Percentiles rank a stretch among this genome's conserved stretches.
phyloP scores from a whole-genome alignment of 1,284 basidiomycete genomes.

The Irpex lacteus region DNA sequence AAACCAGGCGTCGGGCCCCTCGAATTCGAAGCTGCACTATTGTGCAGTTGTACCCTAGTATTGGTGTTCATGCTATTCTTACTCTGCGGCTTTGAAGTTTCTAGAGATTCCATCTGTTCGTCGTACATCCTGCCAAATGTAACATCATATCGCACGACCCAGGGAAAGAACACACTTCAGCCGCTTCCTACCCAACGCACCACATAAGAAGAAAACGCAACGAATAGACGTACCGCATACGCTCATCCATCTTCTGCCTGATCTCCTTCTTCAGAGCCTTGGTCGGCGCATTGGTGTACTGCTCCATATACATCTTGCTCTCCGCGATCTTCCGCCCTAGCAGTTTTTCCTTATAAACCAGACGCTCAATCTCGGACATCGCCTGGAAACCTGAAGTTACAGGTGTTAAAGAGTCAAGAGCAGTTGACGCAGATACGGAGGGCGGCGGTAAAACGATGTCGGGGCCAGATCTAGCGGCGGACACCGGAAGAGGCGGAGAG shows the following conservation, averaged over 20 bases:
- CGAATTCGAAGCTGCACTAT: not conserved
- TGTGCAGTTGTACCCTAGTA: not conserved
- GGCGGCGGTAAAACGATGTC: not conserved
- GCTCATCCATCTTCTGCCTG: constrained; percentile 51
- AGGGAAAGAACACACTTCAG: not conserved
- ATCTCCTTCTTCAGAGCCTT: constrained; percentile 63
- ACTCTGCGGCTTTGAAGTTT: not conserved
- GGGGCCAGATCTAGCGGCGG: not conserved
- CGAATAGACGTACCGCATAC: constrained; percentile 27
- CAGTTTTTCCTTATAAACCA: constrained; percentile 49
- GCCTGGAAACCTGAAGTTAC: not conserved
- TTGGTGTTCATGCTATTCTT: not conserved
- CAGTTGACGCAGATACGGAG: too few species aligned
- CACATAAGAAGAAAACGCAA: constrained; percentile 1
- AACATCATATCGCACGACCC: not conserved
- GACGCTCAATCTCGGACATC: constrained; percentile 15
- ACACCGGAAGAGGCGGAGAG: not conserved
- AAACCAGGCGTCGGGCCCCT: not conserved
- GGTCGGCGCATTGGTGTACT: constrained; percentile 50
- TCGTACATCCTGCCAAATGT: not conserved
- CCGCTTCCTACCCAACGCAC: constrained; percentile 1
- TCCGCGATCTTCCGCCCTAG: constrained; percentile 67
- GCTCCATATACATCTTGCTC: constrained; percentile 64
- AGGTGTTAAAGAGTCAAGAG: too few species aligned
- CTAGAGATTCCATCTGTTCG: not conserved